phyloP scores from a whole-genome alignment of 2,329 filamentous ascomycete species.

The Calonectria leucothoes region DNA sequence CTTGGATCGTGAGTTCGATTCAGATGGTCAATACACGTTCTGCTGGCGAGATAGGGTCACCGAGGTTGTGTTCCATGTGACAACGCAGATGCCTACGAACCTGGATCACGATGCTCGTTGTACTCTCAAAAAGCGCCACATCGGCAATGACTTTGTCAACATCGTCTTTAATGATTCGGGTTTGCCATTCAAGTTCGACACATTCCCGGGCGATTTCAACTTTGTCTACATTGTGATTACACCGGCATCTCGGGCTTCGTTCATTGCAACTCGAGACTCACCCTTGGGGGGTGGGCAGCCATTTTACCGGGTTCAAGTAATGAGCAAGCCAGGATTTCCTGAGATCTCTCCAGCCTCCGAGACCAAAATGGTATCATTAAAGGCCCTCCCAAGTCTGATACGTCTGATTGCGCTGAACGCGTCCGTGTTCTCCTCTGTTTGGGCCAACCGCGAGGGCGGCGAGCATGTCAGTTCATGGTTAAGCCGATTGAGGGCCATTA shows the following conservation, averaged over 20 bases:
- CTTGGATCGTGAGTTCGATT: slow-evolving; percentile 80
- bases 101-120: slow-evolving; percentile 79
- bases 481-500: slow-evolving; percentile 86
- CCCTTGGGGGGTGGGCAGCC: slow-evolving; percentile 51
- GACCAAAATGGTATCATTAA: slow-evolving; percentile 87
- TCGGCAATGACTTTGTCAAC: slow-evolving; percentile 98
- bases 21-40: slow-evolving; percentile 88
- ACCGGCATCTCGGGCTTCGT: slow-evolving; percentile 83
- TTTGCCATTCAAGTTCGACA: slow-evolving; percentile 87
- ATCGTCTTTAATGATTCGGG: slow-evolving; percentile 98
- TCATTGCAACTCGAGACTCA: slow-evolving; percentile 71
- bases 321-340: slow-evolving; percentile 90
- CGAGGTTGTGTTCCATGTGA: slow-evolving; percentile 95
- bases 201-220: slow-evolving; percentile 95
- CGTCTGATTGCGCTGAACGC: slow-evolving; percentile 92
- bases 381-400: slow-evolving; percentile 85
- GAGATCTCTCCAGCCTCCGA: slow-evolving; percentile 91
- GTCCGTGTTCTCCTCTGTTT: slow-evolving; percentile 93
- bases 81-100: slow-evolving; percentile 97
- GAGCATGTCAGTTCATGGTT: slow-evolving; percentile 93
- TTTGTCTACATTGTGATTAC: slow-evolving; percentile 97
- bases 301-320: slow-evolving; percentile 91
- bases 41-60: slow-evolving; percentile 96
- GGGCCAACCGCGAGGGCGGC: slow-evolving; percentile 79
- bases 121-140: slow-evolving; percentile 90